Evolutionary conservation across 306 rosid genomes (phyloP).

Genomic region (Mucuna pruriens): DNA sequence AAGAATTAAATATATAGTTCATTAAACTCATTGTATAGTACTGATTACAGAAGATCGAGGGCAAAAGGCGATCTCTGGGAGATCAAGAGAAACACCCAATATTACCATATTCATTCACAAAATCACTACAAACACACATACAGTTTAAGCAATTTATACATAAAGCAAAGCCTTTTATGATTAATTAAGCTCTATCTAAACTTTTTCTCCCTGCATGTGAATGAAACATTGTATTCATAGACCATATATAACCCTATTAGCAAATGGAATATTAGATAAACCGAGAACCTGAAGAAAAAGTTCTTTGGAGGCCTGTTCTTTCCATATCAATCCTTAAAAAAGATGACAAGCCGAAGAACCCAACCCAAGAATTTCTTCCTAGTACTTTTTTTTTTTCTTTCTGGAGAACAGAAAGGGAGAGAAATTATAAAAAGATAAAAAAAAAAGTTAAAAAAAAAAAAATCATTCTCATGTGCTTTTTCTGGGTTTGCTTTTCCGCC

Average conservation of each 20-base stretch:
- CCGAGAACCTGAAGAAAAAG: constrained; percentile 21
- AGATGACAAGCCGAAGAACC: constrained; percentile 8
- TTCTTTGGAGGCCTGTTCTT: neutral
- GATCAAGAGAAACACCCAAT: constrained; percentile 1
- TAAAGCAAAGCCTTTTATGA: neutral
- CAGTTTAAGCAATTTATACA: constrained; percentile 20
- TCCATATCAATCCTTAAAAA: constrained; percentile 21
- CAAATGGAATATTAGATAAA: neutral
- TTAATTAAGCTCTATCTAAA: neutral
- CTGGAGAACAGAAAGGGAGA: neutral
- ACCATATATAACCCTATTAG: neutral
- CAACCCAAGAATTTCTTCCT: constrained; percentile 21
- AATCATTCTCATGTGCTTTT: constrained; percentile 62
- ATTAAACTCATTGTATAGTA: neutral
- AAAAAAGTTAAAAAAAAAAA: neutral
- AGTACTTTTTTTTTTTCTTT: neutral
- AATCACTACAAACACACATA: neutral
- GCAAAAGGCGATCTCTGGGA: neutral
- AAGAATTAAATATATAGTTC: neutral
- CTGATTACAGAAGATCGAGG: neutral
- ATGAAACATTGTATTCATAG: neutral
- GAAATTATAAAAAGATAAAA: neutral
- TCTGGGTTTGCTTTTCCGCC: constrained; percentile 85
- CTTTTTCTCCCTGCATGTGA: neutral
- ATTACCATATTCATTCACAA: neutral